phyloP scores from a whole-genome alignment of 164 flowering plant genomes.

The Taxillus chinensis region DNA sequence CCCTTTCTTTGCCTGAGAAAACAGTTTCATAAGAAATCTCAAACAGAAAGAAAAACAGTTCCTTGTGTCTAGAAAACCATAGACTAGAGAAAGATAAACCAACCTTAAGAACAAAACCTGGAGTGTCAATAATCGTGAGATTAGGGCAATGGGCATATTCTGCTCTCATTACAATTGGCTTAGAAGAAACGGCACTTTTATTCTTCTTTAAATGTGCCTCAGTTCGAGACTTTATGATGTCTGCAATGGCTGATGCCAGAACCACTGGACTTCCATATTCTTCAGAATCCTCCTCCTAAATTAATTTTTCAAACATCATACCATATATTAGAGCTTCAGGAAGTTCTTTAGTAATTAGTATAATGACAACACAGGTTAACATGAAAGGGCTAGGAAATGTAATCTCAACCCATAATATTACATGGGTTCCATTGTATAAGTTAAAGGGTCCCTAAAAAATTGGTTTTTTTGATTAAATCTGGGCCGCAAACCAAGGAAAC shows the following conservation, averaged over 20 bases:
- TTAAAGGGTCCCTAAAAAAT: too few species aligned
- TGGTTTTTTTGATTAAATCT: too few species aligned
- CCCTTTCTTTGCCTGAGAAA: slow-evolving; percentile 84
- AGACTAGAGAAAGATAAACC: background rate
- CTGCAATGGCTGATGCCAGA: slow-evolving; percentile 74
- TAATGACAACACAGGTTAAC: too few species aligned
- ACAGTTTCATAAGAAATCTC: background rate
- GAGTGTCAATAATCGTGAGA: slow-evolving; percentile 94
- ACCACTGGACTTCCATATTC: slow-evolving; percentile 82
- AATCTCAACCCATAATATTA: too few species aligned
- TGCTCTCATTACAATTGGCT: slow-evolving; percentile 96
- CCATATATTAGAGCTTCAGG: too few species aligned
- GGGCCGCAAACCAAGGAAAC: too few species aligned
- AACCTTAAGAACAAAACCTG: slow-evolving; percentile 96
- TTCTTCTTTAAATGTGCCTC: slow-evolving; percentile 68
- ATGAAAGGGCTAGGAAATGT: background rate
- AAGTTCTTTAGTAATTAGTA: too few species aligned
- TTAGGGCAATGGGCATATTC: slow-evolving; percentile 98
- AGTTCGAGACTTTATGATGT: slow-evolving; percentile 68
- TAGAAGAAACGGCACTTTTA: slow-evolving; percentile 71
- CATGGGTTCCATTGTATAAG: too few species aligned
- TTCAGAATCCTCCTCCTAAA: slow-evolving; percentile 92
- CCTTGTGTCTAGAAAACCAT: background rate
- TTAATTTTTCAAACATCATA: background rate
- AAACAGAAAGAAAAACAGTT: background rate